Conservation (phyloP, 371 early-diverging fungal species). For the Mortierella sp. region DNA sequence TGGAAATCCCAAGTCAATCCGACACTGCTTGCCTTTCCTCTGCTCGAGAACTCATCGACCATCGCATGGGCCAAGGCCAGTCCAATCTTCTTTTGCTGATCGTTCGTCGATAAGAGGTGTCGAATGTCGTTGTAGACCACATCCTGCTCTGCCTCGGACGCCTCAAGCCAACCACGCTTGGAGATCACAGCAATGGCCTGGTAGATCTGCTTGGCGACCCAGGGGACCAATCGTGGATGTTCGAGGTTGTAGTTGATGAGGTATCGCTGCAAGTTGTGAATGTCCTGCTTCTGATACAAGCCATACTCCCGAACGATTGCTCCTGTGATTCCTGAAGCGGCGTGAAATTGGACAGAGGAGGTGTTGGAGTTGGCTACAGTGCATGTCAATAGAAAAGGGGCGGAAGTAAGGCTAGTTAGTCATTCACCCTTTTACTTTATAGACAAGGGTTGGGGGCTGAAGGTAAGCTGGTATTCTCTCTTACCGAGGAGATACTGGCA, state of each 20-base stretch:
- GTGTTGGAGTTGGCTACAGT: conserved; percentile 65
- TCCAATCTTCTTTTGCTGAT: conserved; percentile 64
- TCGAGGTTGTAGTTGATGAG: conserved; percentile 71
- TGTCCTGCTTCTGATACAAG: conserved; percentile 64
- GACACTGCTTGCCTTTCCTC: conserved; percentile 68
- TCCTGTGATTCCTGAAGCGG: conserved; percentile 69
- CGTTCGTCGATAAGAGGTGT: conserved; percentile 65
- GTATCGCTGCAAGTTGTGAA: conserved; percentile 67
- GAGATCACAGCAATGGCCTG: conserved; percentile 69
- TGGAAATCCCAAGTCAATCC: conserved; percentile 82
- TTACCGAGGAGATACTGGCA: conserved; percentile 77
- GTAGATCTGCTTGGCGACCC: conserved; percentile 57
- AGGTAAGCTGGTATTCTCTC: not conserved
- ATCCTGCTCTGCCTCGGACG: conserved; percentile 64
- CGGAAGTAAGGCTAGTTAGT: not conserved
- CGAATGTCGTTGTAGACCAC: conserved; percentile 66
- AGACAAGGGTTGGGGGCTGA: too few species aligned
- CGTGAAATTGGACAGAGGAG: conserved; percentile 75
- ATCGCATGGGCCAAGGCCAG: conserved; percentile 69
- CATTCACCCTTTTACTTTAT: conserved; percentile 1
- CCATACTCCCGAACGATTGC: conserved; percentile 72
- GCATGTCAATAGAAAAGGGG: not conserved
- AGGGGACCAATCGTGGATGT: conserved; percentile 37
- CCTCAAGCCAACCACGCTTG: conserved; percentile 78
- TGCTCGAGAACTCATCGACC: conserved; percentile 76